A percentile compares a stretch with the other conserved stretches of the same genome.
Conservation (phyloP, 1,284 basidiomycete species). For the Apiotrichum gamsii region DNA sequence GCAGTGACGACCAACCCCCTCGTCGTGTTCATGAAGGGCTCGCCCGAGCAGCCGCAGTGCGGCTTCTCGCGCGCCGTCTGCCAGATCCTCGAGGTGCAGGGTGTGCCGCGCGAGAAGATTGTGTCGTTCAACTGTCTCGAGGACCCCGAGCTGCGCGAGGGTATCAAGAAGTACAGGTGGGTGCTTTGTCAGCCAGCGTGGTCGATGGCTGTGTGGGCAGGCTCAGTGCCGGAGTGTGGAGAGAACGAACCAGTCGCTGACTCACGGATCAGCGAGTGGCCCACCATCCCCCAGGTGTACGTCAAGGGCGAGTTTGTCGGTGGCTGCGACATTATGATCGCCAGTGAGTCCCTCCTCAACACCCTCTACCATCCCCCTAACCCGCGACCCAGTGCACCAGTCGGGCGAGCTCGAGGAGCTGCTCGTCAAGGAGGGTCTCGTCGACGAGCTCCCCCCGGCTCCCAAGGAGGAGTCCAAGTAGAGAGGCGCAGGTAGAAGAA, state of each 20-base stretch:
- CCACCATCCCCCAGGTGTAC: slow-evolving; percentile 94
- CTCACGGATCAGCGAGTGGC: slow-evolving; percentile 82
- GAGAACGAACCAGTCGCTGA: slow-evolving; percentile 7
- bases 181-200: too few relatives aligned
- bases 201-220: too few relatives aligned
- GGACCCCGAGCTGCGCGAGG: slow-evolving; percentile 62
- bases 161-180: slow-evolving; percentile 94
- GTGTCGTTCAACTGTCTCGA: slow-evolving; percentile 85
- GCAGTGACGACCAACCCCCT: slow-evolving; percentile 67
- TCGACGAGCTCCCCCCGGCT: slow-evolving; percentile 50
- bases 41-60: slow-evolving; percentile 63
- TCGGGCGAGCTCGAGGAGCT: slow-evolving; percentile 85
- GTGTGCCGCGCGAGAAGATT: slow-evolving; percentile 70
- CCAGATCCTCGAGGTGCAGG: slow-evolving; percentile 84
- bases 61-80: slow-evolving; percentile 91
- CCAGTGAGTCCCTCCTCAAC: slow-evolving; percentile 81
- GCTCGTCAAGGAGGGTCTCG: slow-evolving; percentile 65
- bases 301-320: slow-evolving; percentile 92
- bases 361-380: too few relatives aligned
- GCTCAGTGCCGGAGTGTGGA: too few relatives aligned
- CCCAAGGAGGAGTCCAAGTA: slow-evolving; percentile 21
- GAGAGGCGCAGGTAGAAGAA: too few relatives aligned
- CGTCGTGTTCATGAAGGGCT: slow-evolving; percentile 92
- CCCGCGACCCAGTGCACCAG: slow-evolving; percentile 95
- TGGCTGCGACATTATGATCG: slow-evolving; percentile 89